Conservation (phyloP, 805 yeast species). For the Pichia sporocuriosa region DNA sequence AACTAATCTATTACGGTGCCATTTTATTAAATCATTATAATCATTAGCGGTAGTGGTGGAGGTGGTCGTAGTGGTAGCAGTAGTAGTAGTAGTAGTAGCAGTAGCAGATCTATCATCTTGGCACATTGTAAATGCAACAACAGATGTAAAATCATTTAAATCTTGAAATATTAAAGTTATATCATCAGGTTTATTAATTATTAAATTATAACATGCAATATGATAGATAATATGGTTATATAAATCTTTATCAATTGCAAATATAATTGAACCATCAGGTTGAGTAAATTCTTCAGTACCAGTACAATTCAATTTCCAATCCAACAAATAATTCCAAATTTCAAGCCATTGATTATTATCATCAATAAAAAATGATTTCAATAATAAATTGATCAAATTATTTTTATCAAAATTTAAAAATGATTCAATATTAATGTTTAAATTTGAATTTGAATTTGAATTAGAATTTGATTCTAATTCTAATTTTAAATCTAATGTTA, state of each 20-base stretch:
- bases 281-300: constrained; percentile 8
- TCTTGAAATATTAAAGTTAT: constrained; percentile 7
- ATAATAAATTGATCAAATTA: constrained; percentile 1
- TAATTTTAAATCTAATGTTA: too few relatives aligned
- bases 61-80: too few relatives aligned
- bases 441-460: too few relatives aligned
- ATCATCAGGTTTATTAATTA: constrained; percentile 7
- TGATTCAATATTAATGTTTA: too few relatives aligned
- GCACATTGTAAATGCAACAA: constrained; percentile 10
- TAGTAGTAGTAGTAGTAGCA: too few relatives aligned
- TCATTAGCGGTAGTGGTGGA: too few relatives aligned
- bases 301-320: constrained; percentile 3
- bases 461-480: too few relatives aligned
- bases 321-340: constrained; percentile 30
- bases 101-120: constrained; percentile 6
- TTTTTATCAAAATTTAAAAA: too few relatives aligned
- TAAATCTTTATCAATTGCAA: constrained; percentile 8
- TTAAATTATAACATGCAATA: constrained; percentile 6
- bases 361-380: constrained; percentile 17
- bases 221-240: constrained; percentile 7
- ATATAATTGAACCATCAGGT: constrained; percentile 8
- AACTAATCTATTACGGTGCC: constrained; percentile 33
- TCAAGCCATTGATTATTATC: constrained; percentile 31
- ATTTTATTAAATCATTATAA: constrained; percentile 28
- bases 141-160: constrained; percentile 7